Evolutionary conservation across 139 green algal species (phyloP), one percentile per base, ranked within the genome.

Genomic region (Coccomyxa sp.): DNA sequence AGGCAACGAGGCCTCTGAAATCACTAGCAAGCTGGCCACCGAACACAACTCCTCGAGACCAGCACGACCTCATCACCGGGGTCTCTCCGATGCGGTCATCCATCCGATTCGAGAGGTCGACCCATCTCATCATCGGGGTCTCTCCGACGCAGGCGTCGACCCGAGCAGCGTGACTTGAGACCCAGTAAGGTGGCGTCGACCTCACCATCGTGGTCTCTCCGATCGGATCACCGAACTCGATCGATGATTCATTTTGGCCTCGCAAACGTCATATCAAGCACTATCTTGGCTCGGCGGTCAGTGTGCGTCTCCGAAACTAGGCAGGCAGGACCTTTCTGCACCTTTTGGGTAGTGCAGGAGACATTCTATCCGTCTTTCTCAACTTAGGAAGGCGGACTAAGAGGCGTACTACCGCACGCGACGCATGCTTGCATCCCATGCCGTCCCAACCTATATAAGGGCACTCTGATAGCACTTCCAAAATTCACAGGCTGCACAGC

Each of bases 241-340:
- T 71, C 63, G 63, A 51, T 51, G 38, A 51, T 71, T 25, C 21
- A 71, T 71, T 71, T 71, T 71, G 63, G 63, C 18, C 18, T 71
- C 63, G 38, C 38, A 51, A 51, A 51, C 38, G 38, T 51, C 38
- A 51, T 71, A 25, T 25, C 18, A 71, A 25, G 63, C 63, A 71
- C 63, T 71, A 71, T 71, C 63, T 71, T 71, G 63, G 63, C 63
- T 71, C 63, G 63, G 63, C 63, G 63, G 63, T 71, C 63, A 71
- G 63, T 71, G 63, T 71, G 63, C 63, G 63, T 71, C 63, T 71
- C 63, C 63, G 21, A 71, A 71, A 71, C 21, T 28, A 9, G 63
- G 63, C 63, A 71, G 63, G 63, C 63, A 71, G 63, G 18, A 71
- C 63, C 63, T 71, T 71, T 71, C 63, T 71, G 63, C 63, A 71